Base-by-base conservation (phyloP, 169 alveolate genomes). In the Ichthyophthirius multifiliis region DNA sequence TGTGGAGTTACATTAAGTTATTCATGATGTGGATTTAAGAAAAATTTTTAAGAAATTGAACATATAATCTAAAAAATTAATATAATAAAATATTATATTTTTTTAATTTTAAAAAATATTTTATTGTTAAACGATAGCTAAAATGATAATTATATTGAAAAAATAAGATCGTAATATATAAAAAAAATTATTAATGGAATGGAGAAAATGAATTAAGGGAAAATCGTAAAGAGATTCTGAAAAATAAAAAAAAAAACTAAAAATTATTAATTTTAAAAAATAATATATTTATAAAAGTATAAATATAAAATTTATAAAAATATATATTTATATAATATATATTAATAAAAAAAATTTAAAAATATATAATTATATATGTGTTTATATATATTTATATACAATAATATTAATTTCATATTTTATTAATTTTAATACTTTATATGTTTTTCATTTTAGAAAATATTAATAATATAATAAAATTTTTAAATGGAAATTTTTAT, bases 171-270 rank as follows among this genome's bases (percentile, higher is more conserved):
- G 3, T 27, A 27, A 39, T 55, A 55, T 7, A 55, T 55, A 13
- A 39, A 55, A 4, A 55, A 39, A 55, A 39, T 55, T 9, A 55
- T 55, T 3, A 55, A 55, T 6, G 71, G 71, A 6, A 55, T 55
- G 71, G 71, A 55, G 31, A 55, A 55, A 27, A 55, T 55, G 71
- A 55, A 55, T 27, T 34, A 34, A 15, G 71, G 71, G 31, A 55
- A 55, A 23, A 55, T 55, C 9, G 71, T 55, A 10, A 34, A 55
- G 31, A 34, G 71, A 34, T 55, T 55, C 18, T 55, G 71, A 55
- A 18, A 55, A 20, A 55, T 55, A 15, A 27, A 6, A 10, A 20
- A 23, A 27, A 5, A n/a, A n/a, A n/a, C n/a, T n/a, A n/a, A n/a
- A n/a, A n/a, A n/a, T n/a, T n/a, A n/a, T n/a, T n/a, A n/a, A n/a